A percentile compares a stretch with the other conserved stretches of the same genome.
phyloP scores from a whole-genome alignment of 306 rosid genomes.

The Dalbergia oliveri region DNA sequence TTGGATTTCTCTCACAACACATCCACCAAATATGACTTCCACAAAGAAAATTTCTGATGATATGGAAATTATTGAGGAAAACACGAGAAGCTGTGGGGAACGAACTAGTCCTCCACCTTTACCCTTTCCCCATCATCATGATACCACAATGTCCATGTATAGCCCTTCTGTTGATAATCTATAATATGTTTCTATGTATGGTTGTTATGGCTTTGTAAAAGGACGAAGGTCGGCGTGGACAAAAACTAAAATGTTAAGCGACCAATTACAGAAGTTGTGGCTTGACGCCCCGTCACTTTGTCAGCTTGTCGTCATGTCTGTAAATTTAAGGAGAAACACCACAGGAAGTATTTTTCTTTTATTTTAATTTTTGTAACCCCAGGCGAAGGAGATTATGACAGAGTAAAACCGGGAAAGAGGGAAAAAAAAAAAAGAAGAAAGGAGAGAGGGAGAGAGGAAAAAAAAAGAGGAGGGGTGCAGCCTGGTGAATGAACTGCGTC shows the following conservation, averaged over 20 bases:
- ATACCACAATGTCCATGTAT: conserved; percentile 17
- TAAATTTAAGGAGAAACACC: conserved; percentile 34
- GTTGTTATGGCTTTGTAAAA: conserved; percentile 38
- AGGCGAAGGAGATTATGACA: neutral
- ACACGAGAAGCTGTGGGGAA: conserved; percentile 19
- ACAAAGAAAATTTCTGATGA: conserved; percentile 66
- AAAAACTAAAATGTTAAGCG: conserved; percentile 12
- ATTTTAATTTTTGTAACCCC: neutral
- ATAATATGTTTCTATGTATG: conserved; percentile 7
- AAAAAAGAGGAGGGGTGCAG: no score
- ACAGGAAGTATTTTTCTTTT: neutral
- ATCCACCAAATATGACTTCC: conserved; percentile 64
- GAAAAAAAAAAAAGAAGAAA: no score
- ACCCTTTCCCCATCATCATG: conserved; percentile 35
- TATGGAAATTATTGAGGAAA: conserved; percentile 17
- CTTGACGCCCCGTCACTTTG: conserved; percentile 31
- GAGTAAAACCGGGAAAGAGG: conserved; percentile 18
- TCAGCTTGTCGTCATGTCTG: conserved; percentile 1
- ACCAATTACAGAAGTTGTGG: conserved; percentile 34
- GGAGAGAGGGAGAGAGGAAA: no score
- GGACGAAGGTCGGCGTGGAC: conserved; percentile 1
- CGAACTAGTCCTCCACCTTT: conserved; percentile 24
- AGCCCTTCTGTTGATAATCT: conserved; percentile 25
- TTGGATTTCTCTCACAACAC: conserved; percentile 68
- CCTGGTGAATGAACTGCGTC: neutral